These are phyloP conservation scores for Mortierella hygrophila DNA, from an alignment of 192 early-diverging fungal genomes.

Conservation along the genomic window DNA sequence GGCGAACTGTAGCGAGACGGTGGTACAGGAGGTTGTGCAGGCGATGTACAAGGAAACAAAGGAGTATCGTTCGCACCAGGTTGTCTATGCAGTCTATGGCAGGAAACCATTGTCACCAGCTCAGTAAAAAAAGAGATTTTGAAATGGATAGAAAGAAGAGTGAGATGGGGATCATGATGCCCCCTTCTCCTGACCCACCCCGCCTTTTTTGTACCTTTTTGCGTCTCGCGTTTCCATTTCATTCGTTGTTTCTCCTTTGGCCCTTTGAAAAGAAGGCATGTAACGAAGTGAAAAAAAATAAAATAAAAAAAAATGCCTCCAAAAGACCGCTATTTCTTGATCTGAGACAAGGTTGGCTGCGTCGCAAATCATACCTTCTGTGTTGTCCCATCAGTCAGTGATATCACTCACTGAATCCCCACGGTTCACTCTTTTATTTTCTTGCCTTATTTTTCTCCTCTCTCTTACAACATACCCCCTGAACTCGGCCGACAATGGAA, in stretches of 20 bases:
- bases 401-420: not conserved
- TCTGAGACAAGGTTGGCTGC: not conserved
- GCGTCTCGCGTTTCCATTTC: not conserved
- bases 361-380: not conserved
- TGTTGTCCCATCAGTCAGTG: no score
- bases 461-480: not conserved
- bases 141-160: no score
- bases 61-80: constrained; percentile 4
- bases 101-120: constrained; percentile 11
- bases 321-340: no score
- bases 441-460: not conserved
- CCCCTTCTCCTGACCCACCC: not conserved
- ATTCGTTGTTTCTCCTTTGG: not conserved
- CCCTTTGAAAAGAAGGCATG: not conserved
- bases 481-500: constrained; percentile 15
- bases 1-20: constrained; percentile 19
- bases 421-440: not conserved
- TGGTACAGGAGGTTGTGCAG: constrained; percentile 27
- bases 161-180: not conserved
- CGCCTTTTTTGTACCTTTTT: not conserved
- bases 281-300: not conserved
- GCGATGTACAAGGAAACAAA: constrained; percentile 27
- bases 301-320: constrained; percentile 6
- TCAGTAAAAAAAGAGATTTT: not conserved
- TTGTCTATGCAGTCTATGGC: constrained; percentile 31